phyloP scores from a whole-genome alignment of 768 basidiomycete species.

The Russula griseocarnosa region DNA sequence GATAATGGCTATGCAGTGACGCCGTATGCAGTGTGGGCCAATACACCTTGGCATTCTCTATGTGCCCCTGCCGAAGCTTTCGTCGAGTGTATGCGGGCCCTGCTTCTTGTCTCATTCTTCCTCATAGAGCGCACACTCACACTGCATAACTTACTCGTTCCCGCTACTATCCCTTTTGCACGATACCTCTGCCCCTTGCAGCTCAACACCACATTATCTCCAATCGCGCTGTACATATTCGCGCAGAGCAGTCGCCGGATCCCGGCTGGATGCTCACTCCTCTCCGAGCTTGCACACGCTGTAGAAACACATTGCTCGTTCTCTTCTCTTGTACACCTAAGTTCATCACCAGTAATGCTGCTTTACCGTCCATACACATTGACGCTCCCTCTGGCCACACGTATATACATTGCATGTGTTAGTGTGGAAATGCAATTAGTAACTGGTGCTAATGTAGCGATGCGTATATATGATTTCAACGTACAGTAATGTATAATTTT shows the following conservation, averaged over 20 bases:
- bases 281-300: not conserved
- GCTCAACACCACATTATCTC: conserved; percentile 18
- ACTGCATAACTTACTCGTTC: conserved; percentile 27
- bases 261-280: not conserved
- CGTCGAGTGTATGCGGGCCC: conserved; percentile 7
- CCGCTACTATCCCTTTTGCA: conserved; percentile 24
- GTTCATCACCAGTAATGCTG: conserved; percentile 7
- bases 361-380: not conserved
- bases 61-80: conserved; percentile 5
- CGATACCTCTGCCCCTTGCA: conserved; percentile 24
- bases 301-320: conserved; percentile 16
- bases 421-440: conserved; percentile 12
- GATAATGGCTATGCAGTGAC: conserved; percentile 34
- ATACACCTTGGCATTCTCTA: not conserved
- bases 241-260: not conserved
- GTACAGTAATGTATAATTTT: conserved; percentile 13
- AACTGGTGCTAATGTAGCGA: conserved; percentile 20
- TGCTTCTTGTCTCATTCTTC: not conserved
- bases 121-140: conserved; percentile 26
- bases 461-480: conserved; percentile 18
- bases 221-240: conserved; percentile 9
- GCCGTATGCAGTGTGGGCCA: conserved; percentile 2
- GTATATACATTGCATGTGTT: conserved; percentile 12
- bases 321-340: conserved; percentile 20
- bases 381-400: not conserved